These are phyloP conservation scores for Hypoxylon sp. DNA, from an alignment of 2,329 filamentous ascomycete genomes.

Conservation along the genomic window DNA sequence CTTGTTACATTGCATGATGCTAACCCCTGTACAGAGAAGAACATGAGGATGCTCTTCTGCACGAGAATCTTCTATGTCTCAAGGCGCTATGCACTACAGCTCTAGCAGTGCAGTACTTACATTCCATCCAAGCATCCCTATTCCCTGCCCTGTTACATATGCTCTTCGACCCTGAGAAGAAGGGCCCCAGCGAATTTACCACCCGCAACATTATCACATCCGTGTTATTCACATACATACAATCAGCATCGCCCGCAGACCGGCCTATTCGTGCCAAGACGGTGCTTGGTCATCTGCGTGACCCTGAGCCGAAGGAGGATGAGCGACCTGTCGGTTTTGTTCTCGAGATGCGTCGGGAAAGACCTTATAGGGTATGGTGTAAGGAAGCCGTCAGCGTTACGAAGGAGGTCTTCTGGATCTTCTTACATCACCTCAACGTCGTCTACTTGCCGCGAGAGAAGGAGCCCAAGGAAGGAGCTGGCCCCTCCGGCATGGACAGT, in stretches of 20 bases:
- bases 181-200: constrained; percentile 95
- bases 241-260: constrained; percentile 72
- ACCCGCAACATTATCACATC: constrained; percentile 92
- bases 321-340: constrained; percentile 87
- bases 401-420: constrained; percentile 99
- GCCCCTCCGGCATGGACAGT: constrained; percentile 56
- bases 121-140: constrained; percentile 81
- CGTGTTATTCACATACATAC: constrained; percentile 88
- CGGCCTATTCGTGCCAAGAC: constrained; percentile 76
- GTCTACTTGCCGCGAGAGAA: constrained; percentile 72
- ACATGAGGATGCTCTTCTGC: constrained; percentile 91
- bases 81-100: constrained; percentile 96
- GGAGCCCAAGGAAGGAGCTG: constrained; percentile 52
- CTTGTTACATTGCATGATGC: constrained; percentile 20
- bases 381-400: constrained; percentile 93
- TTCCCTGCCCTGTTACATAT: constrained; percentile 89
- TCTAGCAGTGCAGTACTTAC: constrained; percentile 83
- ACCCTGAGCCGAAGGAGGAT: constrained; percentile 81
- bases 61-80: constrained; percentile 91
- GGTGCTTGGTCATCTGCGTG: constrained; percentile 84
- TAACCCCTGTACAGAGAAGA: constrained; percentile 76
- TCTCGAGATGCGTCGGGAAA: constrained; percentile 85
- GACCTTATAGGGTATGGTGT: constrained; percentile 94
- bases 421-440: constrained; percentile 93
- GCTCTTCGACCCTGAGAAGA: constrained; percentile 98